Conservation (phyloP, 345 rosid genomes). For the Syzygium aromaticum region DNA sequence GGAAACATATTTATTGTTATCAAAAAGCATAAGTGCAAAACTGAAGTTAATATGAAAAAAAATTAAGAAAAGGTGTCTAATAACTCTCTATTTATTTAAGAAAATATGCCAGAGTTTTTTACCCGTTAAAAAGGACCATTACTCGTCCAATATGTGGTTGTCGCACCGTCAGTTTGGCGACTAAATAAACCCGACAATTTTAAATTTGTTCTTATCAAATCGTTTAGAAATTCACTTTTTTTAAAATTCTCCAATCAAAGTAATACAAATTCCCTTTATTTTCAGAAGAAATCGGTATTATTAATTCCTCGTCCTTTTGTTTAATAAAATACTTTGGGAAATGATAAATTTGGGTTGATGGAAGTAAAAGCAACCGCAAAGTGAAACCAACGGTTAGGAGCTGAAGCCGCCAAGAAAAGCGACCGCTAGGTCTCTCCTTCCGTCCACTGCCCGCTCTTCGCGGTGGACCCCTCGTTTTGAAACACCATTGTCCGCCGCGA, state of each 20-base stretch:
- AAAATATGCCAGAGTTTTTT: not conserved
- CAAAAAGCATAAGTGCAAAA: not conserved
- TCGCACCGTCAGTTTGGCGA: fast-evolving
- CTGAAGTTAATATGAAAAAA: not conserved
- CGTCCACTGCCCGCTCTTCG: slow-evolving; percentile 1
- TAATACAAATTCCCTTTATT: not conserved
- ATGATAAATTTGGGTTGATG: not conserved
- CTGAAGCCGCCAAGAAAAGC: not conserved
- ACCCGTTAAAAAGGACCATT: no score
- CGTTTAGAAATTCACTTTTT: not conserved
- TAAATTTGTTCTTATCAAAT: not conserved
- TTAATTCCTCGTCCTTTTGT: not conserved
- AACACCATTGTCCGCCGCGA: not conserved
- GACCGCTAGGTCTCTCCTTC: not conserved
- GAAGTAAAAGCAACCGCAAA: not conserved
- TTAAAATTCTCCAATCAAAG: not conserved
- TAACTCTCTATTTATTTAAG: not conserved
- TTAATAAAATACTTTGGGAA: not conserved
- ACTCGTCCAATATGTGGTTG: fast-evolving
- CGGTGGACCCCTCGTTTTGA: slow-evolving; percentile 21
- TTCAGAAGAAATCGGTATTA: not conserved
- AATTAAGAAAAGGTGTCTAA: not conserved
- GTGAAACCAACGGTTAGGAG: not conserved
- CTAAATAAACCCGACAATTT: fast-evolving
- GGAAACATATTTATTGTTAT: not conserved